phyloP scores from a whole-genome alignment of 2,329 filamentous ascomycete species.

The Neurospora sp. region DNA sequence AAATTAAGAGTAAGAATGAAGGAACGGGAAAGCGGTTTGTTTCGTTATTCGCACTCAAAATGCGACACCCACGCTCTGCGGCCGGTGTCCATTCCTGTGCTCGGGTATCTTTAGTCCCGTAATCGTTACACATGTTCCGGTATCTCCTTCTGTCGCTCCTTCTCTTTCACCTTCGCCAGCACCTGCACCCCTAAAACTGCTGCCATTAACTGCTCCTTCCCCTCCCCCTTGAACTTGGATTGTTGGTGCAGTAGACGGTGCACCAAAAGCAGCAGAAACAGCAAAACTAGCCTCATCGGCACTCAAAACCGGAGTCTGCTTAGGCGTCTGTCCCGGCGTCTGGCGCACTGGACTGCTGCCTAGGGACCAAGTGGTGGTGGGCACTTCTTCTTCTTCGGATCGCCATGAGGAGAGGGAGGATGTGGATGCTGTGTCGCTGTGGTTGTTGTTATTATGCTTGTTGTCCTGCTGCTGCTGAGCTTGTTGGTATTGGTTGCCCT shows the following conservation, averaged over 20 bases:
- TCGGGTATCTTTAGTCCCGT: neutral
- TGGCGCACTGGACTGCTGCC: constrained; percentile 32
- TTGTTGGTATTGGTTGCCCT: constrained; percentile 4
- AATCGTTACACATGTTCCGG: neutral
- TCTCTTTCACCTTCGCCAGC: neutral
- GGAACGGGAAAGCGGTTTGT: neutral
- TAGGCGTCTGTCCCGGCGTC: constrained; percentile 23
- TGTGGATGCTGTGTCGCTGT: constrained; percentile 16
- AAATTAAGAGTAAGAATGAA: too few species aligned
- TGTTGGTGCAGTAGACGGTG: neutral
- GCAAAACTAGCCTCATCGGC: neutral
- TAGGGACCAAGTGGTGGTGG: constrained; percentile 40
- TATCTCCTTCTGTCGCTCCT: constrained; percentile 5
- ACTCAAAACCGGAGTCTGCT: constrained; percentile 22
- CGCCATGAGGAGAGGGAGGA: constrained; percentile 2
- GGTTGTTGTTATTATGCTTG: constrained; percentile 10
- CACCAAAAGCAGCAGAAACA: neutral
- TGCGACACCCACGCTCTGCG: constrained; percentile 37
- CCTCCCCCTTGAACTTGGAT: constrained; percentile 6
- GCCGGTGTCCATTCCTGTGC: constrained; percentile 18
- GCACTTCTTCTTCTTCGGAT: constrained; percentile 22
- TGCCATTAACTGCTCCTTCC: constrained; percentile 2
- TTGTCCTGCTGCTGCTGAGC: constrained; percentile 22
- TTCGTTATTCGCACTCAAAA: constrained; percentile 18
- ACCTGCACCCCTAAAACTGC: neutral